Base-by-base conservation (phyloP, 345 rosid genomes). In the Geranium brycei region DNA sequence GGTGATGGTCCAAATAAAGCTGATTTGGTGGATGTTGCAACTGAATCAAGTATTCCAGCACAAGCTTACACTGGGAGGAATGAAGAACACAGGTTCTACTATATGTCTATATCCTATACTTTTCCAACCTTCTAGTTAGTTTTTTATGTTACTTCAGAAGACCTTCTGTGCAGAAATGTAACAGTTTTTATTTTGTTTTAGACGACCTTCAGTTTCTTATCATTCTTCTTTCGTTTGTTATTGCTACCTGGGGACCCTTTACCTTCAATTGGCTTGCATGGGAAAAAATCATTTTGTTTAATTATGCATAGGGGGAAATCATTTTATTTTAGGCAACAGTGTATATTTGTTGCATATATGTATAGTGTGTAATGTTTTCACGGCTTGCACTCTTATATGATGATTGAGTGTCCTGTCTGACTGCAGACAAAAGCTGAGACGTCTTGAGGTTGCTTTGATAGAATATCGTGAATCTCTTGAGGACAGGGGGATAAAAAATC, bases 381-480 rank as follows among this genome's bases (percentile, higher is more conserved):
- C n/a, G 19, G 19, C 18, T 56, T 56, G 1, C 16, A 57, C n/a
- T 57, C 35, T 5, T 62, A 19, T 38, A 61, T 63, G 28, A 51
- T 58, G 19, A 31, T 70, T 70, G 30, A 60, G 68, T 58, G 68
- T 68, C 51, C 35, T 71, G 51, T 47, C 63, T 61, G 68, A 59
- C 60, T 67, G 70, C 88, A 95, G 99, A 64, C 89, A 88, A 71
- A 95, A 87, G 80, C 71, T 82, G 77, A 87, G 97, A 78, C 85
- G 91, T 35, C 71, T 93, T 60, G 99, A 93, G 77, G 99, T 84
- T 71, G 87, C 89, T 74, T 73, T 90, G 81, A 93, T 93, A 66
- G 99, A 90, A 69, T 93, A 90, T 69, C 92, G 97, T 38, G 99
- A 93, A 82, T 81, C 89, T 66, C 88, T 93, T 0, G 97, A 95